A percentile compares a stretch with the other conserved stretches of the same genome.
These are phyloP conservation scores for Beauveria sp. DNA, from an alignment of 2,329 filamentous ascomycete genomes.

Conservation along the genomic window DNA sequence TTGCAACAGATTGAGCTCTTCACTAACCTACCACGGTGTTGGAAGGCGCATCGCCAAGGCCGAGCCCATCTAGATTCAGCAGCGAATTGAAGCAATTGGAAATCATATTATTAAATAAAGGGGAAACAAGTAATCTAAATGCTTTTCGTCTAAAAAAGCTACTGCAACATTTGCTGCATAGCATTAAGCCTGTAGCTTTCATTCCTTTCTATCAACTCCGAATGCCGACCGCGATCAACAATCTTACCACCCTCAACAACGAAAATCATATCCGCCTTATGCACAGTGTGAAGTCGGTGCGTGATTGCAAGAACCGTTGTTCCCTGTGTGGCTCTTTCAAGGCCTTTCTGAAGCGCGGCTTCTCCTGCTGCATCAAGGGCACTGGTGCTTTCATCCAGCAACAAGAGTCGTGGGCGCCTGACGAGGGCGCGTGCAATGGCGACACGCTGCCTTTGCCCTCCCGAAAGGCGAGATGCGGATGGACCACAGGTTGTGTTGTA, in stretches of 20 bases:
- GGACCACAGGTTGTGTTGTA: slow-evolving; percentile 56
- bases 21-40: no score
- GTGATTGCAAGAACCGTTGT: slow-evolving; percentile 43
- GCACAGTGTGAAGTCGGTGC: slow-evolving; percentile 40
- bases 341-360: slow-evolving; percentile 50
- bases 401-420: slow-evolving; percentile 55
- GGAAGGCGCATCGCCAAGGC: no score
- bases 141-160: not conserved
- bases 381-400: slow-evolving; percentile 70
- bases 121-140: no score
- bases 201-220: slow-evolving; percentile 16
- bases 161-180: slow-evolving; percentile 20
- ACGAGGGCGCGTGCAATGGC: slow-evolving; percentile 64
- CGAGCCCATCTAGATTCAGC: no score
- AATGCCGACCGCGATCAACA: slow-evolving; percentile 17
- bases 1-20: no score
- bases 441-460: slow-evolving; percentile 64
- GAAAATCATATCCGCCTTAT: slow-evolving; percentile 39
- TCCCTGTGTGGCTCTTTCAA: slow-evolving; percentile 42
- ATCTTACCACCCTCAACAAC: slow-evolving; percentile 17
- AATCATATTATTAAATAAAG: not conserved
- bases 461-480: slow-evolving; percentile 60
- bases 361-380: slow-evolving; percentile 61
- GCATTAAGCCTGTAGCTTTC: slow-evolving; percentile 24
- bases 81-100: no score